phyloP scores from a whole-genome alignment of 1,139 yeast genomes.

The Debaryomyces singareniensis region DNA sequence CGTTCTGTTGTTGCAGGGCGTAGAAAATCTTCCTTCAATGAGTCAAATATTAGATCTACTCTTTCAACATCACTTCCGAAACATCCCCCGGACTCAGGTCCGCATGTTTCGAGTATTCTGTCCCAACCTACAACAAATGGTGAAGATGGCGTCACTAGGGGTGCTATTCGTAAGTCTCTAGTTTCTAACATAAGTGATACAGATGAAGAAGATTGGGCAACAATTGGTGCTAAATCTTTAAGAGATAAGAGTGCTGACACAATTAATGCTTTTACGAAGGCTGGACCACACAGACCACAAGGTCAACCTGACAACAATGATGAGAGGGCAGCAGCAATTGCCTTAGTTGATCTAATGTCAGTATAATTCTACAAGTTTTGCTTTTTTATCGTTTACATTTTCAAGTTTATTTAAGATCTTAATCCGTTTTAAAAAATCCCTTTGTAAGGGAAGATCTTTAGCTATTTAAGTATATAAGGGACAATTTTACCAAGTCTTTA shows the following conservation, averaged over 20 bases:
- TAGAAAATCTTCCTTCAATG: conserved; percentile 41
- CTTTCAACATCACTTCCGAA: conserved; percentile 25
- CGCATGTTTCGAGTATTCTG: not conserved
- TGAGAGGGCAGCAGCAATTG: conserved; percentile 55
- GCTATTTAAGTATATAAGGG: no score
- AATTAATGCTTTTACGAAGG: conserved; percentile 4
- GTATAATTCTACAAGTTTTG: conserved; percentile 9
- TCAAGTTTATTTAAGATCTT: no score
- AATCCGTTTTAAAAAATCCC: no score
- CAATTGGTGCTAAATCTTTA: conserved; percentile 70
- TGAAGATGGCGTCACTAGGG: not conserved
- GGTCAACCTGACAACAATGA: conserved; percentile 17
- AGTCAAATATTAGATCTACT: conserved; percentile 37
- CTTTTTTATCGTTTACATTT: no score
- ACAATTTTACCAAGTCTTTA: no score
- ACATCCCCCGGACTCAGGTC: conserved; percentile 3
- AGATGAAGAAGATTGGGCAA: conserved; percentile 94
- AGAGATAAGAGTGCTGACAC: conserved; percentile 22
- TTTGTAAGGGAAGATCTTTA: no score
- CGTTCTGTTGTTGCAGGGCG: conserved; percentile 19
- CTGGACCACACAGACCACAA: conserved; percentile 2
- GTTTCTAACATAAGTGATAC: conserved; percentile 42
- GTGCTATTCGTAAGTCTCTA: not conserved
- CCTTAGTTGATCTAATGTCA: conserved; percentile 54
- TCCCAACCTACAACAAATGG: not conserved